A percentile compares a stretch with the other conserved stretches of the same genome.
phyloP scores from a whole-genome alignment of 192 early-diverging fungal genomes.

The Coemansia umbellata region DNA sequence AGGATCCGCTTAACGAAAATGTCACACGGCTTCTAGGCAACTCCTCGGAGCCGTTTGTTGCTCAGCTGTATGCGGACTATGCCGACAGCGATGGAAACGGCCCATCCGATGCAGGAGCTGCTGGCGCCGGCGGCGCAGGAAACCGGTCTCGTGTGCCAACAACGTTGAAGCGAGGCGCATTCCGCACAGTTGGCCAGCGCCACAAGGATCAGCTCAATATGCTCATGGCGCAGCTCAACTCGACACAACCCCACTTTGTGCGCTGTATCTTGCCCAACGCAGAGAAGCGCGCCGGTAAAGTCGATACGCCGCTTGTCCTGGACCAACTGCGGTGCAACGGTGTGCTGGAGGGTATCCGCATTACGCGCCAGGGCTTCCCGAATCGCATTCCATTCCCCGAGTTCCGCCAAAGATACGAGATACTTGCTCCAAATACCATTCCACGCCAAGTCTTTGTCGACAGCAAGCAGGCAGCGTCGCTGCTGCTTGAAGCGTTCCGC shows the following conservation, averaged over 20 bases:
- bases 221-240: slow-evolving; percentile 87
- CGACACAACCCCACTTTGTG: slow-evolving; percentile 95
- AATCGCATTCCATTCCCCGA: slow-evolving; percentile 90
- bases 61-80: slow-evolving; percentile 79
- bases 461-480: slow-evolving; percentile 77
- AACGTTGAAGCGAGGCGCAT: slow-evolving; percentile 74
- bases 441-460: slow-evolving; percentile 83
- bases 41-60: slow-evolving; percentile 76
- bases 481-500: slow-evolving; percentile 69
- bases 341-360: slow-evolving; percentile 95
- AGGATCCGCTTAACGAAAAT: slow-evolving; percentile 95
- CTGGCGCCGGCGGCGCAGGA: not conserved
- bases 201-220: slow-evolving; percentile 91
- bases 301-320: slow-evolving; percentile 80
- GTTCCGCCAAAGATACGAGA: slow-evolving; percentile 91
- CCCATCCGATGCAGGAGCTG: not conserved
- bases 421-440: slow-evolving; percentile 76
- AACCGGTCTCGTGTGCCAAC: slow-evolving; percentile 28
- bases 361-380: slow-evolving; percentile 92
- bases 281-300: slow-evolving; percentile 80
- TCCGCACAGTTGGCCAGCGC: slow-evolving; percentile 89
- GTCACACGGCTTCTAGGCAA: slow-evolving; percentile 80
- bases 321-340: slow-evolving; percentile 96
- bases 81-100: slow-evolving; percentile 44
- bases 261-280: slow-evolving; percentile 96